A percentile compares a stretch with the other conserved stretches of the same genome.
Evolutionary conservation across 2,329 filamentous ascomycete species (phyloP).

Genomic region (Arthroderma sp.): DNA sequence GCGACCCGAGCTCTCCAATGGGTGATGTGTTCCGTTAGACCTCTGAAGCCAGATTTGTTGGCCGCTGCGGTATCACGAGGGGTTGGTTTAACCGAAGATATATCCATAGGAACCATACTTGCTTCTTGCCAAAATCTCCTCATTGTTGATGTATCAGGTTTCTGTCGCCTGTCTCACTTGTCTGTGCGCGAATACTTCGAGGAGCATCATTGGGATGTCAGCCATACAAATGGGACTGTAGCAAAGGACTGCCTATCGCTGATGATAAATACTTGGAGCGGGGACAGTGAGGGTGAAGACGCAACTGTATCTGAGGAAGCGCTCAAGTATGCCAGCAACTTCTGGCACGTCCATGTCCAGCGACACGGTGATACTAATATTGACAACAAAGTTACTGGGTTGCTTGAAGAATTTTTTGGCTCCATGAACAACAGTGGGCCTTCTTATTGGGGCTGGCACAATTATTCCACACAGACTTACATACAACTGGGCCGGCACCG

Average conservation of each 20-base stretch:
- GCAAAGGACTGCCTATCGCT: constrained; percentile 2
- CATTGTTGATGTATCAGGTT: constrained; percentile 10
- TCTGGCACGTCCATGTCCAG: background rate
- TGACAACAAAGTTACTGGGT: background rate
- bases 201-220: constrained; percentile 1
- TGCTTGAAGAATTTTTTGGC: background rate
- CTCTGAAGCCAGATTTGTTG: constrained; percentile 8
- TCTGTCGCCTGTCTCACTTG: constrained; percentile 16
- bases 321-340: background rate
- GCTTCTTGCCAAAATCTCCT: constrained; percentile 15
- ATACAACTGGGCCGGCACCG: background rate
- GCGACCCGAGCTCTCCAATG: constrained; percentile 15
- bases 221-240: background rate
- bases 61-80: constrained; percentile 11
- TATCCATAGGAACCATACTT: constrained; percentile 9
- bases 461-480: background rate
- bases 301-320: background rate
- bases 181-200: constrained; percentile 19
- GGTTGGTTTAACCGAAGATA: constrained; percentile 3
- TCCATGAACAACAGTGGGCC: background rate
- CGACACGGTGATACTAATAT: background rate
- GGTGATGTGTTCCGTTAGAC: constrained; percentile 13
- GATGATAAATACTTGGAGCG: background rate
- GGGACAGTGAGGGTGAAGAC: background rate
- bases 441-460: background rate